These are phyloP conservation scores for Aspergillus fischeri DNA, from an alignment of 2,329 filamentous ascomycete species.

Conservation along the genomic window DNA sequence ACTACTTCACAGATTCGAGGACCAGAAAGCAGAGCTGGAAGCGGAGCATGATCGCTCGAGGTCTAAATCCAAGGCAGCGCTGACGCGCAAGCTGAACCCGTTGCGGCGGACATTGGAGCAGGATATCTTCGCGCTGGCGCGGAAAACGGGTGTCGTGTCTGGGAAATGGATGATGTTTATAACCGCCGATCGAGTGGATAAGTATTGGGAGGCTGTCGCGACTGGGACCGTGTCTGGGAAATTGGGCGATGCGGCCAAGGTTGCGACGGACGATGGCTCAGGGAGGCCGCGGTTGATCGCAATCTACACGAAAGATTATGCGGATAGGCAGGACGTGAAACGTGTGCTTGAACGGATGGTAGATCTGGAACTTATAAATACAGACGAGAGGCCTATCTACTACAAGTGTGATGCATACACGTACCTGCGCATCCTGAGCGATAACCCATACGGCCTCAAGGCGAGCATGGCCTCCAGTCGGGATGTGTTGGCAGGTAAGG, in stretches of 20 bases:
- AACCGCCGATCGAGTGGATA: constrained; percentile 18
- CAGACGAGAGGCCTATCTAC: constrained; percentile 54
- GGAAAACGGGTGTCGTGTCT: constrained; percentile 52
- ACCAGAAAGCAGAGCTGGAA: constrained; percentile 47
- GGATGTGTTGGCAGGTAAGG: constrained; percentile 31
- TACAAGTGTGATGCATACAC: constrained; percentile 76
- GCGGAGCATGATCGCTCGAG: constrained; percentile 44
- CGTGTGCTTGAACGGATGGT: constrained; percentile 62
- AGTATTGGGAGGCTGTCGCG: constrained; percentile 58
- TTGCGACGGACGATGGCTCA: constrained; percentile 52
- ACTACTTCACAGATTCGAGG: constrained; percentile 49
- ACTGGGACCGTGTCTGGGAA: constrained; percentile 63
- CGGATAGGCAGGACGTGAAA: constrained; percentile 62
- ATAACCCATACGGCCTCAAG: constrained; percentile 60
- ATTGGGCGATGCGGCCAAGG: constrained; percentile 70
- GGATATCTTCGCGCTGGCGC: constrained; percentile 60
- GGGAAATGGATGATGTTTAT: constrained; percentile 55
- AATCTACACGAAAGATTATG: constrained; percentile 73
- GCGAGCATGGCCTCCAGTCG: constrained; percentile 45
- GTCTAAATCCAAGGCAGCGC: constrained; percentile 28
- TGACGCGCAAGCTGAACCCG: constrained; percentile 38
- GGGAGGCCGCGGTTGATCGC: constrained; percentile 60
- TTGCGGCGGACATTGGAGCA: constrained; percentile 44
- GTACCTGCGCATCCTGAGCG: constrained; percentile 61
- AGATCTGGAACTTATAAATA: constrained; percentile 56